Conservation (phyloP, 164 flowering plant genomes). For the Stephania japonica region DNA sequence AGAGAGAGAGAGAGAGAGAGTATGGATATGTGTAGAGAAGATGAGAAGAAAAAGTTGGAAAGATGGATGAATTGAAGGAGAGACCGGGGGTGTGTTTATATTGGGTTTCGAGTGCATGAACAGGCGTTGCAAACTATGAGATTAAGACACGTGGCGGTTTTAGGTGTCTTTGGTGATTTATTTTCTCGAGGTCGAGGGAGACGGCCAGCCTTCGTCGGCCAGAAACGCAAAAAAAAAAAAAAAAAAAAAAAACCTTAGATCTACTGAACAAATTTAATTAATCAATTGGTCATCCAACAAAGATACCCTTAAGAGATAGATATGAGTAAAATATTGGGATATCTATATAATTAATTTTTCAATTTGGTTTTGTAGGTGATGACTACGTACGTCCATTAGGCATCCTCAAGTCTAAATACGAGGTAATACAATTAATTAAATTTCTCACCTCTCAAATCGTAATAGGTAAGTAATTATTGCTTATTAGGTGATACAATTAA, state of each 20-base stretch:
- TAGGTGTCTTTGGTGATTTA: slow-evolving; percentile 7
- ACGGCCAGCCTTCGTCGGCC: background rate
- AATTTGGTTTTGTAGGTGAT: too few species aligned
- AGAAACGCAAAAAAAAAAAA: background rate
- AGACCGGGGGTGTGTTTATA: background rate
- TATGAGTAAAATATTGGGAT: too few species aligned
- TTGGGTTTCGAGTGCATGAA: slow-evolving; percentile 12
- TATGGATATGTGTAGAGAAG: background rate
- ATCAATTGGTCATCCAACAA: background rate
- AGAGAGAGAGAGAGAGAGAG: background rate
- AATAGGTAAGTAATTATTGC: too few species aligned
- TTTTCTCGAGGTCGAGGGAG: slow-evolving; percentile 2
- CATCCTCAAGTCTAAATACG: too few species aligned
- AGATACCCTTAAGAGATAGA: too few species aligned
- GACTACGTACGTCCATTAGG: too few species aligned
- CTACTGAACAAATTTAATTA: background rate
- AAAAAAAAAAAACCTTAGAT: too few species aligned
- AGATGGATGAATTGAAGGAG: background rate
- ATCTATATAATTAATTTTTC: too few species aligned
- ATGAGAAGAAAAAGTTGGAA: background rate
- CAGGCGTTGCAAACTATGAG: slow-evolving; percentile 17
- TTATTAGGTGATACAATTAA: too few species aligned
- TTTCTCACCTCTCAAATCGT: too few species aligned
- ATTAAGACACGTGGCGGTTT: slow-evolving; percentile 9
- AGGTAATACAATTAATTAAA: too few species aligned